Conservation (phyloP, 2,329 filamentous ascomycete species). For the Acephala macrosclerotiorum region DNA sequence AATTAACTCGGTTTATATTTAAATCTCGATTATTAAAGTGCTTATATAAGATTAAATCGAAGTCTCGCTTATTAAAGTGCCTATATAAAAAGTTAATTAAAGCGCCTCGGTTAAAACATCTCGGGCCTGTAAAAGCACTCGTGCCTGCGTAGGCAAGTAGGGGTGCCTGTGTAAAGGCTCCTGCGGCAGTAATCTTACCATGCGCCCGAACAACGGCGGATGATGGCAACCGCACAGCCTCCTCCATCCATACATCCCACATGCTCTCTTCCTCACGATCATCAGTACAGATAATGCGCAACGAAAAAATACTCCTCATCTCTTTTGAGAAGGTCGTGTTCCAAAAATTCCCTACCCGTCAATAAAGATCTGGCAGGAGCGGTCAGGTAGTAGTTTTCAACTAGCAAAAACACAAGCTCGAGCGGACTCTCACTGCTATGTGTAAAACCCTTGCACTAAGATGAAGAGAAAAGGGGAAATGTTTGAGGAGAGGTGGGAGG, state of each 20-base stretch:
- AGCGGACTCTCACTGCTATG: conserved; percentile 86
- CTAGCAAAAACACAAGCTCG: conserved; percentile 84
- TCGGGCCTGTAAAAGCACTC: too few relatives aligned
- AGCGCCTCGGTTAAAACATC: too few relatives aligned
- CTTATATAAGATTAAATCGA: too few relatives aligned
- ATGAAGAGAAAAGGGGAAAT: conserved; percentile 54
- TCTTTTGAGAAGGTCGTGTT: conserved; percentile 49
- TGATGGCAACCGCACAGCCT: neutral
- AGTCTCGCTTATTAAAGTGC: too few relatives aligned
- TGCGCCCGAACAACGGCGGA: too few relatives aligned
- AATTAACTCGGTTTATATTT: too few relatives aligned
- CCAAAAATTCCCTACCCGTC: conserved; percentile 83
- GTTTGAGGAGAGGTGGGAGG: neutral
- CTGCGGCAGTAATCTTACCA: too few relatives aligned
- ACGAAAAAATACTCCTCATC: conserved; percentile 60
- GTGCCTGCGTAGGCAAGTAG: too few relatives aligned
- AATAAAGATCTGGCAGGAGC: conserved; percentile 71
- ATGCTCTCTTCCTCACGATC: conserved; percentile 53
- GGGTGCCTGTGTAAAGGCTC: too few relatives aligned
- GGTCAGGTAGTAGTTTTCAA: conserved; percentile 65
- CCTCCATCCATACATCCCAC: neutral
- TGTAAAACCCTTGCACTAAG: conserved; percentile 77
- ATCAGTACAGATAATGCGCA: conserved; percentile 52
- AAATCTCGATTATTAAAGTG: too few relatives aligned
- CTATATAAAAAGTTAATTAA: too few relatives aligned